phyloP scores from a whole-genome alignment of 495 filamentous ascomycete genomes.

The Clavariopsis aquatica region DNA sequence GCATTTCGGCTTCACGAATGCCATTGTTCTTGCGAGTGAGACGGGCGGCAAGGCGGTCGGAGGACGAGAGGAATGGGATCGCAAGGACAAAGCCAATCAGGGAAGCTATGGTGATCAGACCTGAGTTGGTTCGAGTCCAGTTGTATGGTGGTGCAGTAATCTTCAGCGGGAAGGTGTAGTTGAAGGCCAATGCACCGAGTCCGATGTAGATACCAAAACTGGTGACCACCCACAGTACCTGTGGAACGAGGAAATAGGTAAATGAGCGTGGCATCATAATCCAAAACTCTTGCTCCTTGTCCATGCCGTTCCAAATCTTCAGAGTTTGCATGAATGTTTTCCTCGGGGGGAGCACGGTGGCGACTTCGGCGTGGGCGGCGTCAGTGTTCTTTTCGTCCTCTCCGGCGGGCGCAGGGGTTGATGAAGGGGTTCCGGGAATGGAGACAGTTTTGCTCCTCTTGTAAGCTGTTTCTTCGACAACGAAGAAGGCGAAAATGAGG shows the following conservation, averaged over 20 bases:
- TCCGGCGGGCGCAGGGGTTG: conserved; percentile 18
- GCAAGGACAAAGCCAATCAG: conserved; percentile 56
- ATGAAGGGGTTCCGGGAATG: conserved; percentile 3
- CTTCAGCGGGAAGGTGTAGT: conserved; percentile 61
- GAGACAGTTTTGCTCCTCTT: conserved; percentile 44
- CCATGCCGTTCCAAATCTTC: conserved; percentile 45
- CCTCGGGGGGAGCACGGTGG: conserved; percentile 25
- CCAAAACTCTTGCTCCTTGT: conserved; percentile 51
- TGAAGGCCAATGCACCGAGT: conserved; percentile 59
- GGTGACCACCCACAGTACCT: conserved; percentile 61
- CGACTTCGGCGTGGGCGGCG: conserved; percentile 31
- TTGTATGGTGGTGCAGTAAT: conserved; percentile 59
- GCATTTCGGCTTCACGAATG: conserved; percentile 65
- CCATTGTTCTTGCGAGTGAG: conserved; percentile 56
- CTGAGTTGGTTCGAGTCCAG: conserved; percentile 56
- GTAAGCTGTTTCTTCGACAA: conserved; percentile 64
- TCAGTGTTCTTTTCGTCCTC: conserved; percentile 32
- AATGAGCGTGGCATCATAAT: conserved; percentile 55
- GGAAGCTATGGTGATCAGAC: conserved; percentile 58
- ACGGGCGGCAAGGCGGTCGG: conserved; percentile 58
- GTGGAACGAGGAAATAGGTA: conserved; percentile 58
- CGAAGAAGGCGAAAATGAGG: conserved; percentile 60
- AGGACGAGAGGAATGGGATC: conserved; percentile 58
- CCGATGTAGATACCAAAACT: conserved; percentile 55
- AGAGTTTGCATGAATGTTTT: conserved; percentile 35